Base-by-base conservation (phyloP, 768 basidiomycete genomes). In the Clavulina sp. region DNA sequence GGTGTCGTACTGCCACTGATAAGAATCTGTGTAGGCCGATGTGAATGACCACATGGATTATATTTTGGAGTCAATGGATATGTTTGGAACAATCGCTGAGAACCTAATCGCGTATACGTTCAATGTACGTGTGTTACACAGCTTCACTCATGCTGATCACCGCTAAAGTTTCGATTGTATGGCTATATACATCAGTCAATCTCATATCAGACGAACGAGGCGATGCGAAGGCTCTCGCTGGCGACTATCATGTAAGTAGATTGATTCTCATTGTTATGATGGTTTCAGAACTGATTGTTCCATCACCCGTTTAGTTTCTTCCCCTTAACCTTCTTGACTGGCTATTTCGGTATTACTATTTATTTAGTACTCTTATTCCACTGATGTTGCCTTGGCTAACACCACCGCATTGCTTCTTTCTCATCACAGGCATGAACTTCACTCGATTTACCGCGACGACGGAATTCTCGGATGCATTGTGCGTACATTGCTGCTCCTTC, bases 31-130 rank as follows among this genome's bases (percentile, higher is more conserved):
- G 5, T 51, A 80, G 77, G 80, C 80, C 6, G 82, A 84, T 60
- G 79, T 83, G 1, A 70, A 74, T 54, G 84, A 85, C 59, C 83
- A 85, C 57, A 77, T 80, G 68, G 82, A 84, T 51, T 79, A 79
- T 53, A 76, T 80, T 32, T 60, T 85, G 24, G 69, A 70, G 1
- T 80, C 76, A 57, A 60, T 85, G 47, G 83, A 85, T 54, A 81
- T 82, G 75, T 84, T 83, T 56, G 69, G 77, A 1, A 73, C 71
- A 28, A 77, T 84, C 55, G 69, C 76, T 4, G 78, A 83, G 58
- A 84, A 83, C 59, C 60, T 83, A 57, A 82, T 84, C 57, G 70
- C 73, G 53, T 84, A 79, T 60, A 75, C 78, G 19, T 84, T 84
- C 69, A 84, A 84, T 62, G 78, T 81, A 47, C 24, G 76, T 65